A percentile compares a stretch with the other conserved stretches of the same genome.
phyloP scores from a whole-genome alignment of 169 alveolate genomes.

The Cryptosporidium tyzzeri region DNA sequence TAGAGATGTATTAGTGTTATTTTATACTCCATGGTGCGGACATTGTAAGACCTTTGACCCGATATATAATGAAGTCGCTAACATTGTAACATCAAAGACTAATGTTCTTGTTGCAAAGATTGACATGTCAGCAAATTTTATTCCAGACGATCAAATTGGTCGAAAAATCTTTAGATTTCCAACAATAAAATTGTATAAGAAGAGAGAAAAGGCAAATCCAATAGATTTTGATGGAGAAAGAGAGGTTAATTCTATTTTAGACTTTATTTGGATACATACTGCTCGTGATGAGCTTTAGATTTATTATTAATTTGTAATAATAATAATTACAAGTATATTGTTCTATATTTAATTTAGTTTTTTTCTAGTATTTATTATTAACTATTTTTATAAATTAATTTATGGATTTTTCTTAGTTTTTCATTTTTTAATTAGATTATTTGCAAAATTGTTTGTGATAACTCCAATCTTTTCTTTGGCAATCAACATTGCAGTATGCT shows the following conservation, averaged over 20 bases:
- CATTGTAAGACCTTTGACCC: slow-evolving; percentile 91
- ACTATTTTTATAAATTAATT: not conserved
- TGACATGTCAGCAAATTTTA: slow-evolving; percentile 86
- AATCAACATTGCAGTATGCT: slow-evolving; percentile 86
- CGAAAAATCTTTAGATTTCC: slow-evolving; percentile 74
- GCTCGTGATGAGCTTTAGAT: slow-evolving; percentile 60
- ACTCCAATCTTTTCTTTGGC: slow-evolving; percentile 90
- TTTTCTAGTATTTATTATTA: not conserved
- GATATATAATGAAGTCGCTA: slow-evolving; percentile 87
- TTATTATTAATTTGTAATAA: not conserved
- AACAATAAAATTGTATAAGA: slow-evolving; percentile 75
- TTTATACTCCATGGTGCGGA: slow-evolving; percentile 92
- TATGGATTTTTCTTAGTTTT: not conserved
- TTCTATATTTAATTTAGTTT: too few species aligned
- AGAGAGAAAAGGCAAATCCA: slow-evolving; percentile 52
- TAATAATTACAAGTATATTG: not conserved
- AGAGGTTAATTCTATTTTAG: slow-evolving; percentile 46
- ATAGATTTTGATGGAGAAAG: slow-evolving; percentile 68
- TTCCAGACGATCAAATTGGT: slow-evolving; percentile 67
- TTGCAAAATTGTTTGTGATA: slow-evolving; percentile 87
- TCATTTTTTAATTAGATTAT: not conserved
- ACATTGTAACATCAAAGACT: slow-evolving; percentile 79
- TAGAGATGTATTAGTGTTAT: slow-evolving; percentile 87
- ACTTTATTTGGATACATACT: slow-evolving; percentile 72
- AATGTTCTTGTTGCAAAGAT: slow-evolving; percentile 85